These are phyloP conservation scores for Ogataea wickerhamii DNA, from an alignment of 805 yeast species.

Conservation along the genomic window DNA sequence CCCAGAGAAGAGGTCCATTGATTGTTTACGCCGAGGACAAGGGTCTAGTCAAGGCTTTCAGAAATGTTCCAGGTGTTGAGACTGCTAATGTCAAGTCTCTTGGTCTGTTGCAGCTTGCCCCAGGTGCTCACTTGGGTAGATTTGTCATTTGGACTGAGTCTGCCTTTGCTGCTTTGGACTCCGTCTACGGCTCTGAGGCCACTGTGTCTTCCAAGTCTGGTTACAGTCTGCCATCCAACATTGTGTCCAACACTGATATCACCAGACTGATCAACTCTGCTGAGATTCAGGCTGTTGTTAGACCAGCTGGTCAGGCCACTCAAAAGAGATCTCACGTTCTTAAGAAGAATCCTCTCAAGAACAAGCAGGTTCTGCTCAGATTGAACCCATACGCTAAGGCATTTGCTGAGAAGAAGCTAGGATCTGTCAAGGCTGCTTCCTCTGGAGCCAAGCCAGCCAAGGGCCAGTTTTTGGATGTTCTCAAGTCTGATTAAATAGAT, in stretches of 20 bases:
- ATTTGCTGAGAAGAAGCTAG: slow-evolving; percentile 86
- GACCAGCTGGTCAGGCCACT: slow-evolving; percentile 92
- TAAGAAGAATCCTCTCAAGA: slow-evolving; percentile 99
- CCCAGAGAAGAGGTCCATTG: slow-evolving; percentile 99
- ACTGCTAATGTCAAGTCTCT: slow-evolving; percentile 87
- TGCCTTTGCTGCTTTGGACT: slow-evolving; percentile 95
- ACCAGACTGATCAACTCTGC: slow-evolving; percentile 98
- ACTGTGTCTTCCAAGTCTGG: slow-evolving; percentile 80
- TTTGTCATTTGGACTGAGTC: slow-evolving; percentile 99
- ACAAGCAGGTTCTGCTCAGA: slow-evolving; percentile 97
- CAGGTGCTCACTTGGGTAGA: slow-evolving; percentile 99
- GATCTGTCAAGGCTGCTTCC: slow-evolving; percentile 71
- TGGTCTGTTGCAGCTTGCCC: slow-evolving; percentile 97
- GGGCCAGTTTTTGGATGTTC: slow-evolving; percentile 64
- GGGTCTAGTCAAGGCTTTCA: slow-evolving; percentile 97
- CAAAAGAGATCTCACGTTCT: slow-evolving; percentile 93
- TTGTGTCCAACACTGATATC: slow-evolving; percentile 92
- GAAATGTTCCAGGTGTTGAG: slow-evolving; percentile 99
- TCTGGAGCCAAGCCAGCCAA: slow-evolving; percentile 63
- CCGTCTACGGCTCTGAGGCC: slow-evolving; percentile 93
- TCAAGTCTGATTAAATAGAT: slow-evolving; percentile 54
- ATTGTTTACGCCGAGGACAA: slow-evolving; percentile 97
- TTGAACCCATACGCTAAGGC: slow-evolving; percentile 99
- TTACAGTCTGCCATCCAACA: slow-evolving; percentile 91
- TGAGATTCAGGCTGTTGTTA: slow-evolving; percentile 96